A percentile compares a stretch with the other conserved stretches of the same genome.
Evolutionary conservation across 2,329 filamentous ascomycete species (phyloP).

Genomic region (Aspergillus quadrilineatus): DNA sequence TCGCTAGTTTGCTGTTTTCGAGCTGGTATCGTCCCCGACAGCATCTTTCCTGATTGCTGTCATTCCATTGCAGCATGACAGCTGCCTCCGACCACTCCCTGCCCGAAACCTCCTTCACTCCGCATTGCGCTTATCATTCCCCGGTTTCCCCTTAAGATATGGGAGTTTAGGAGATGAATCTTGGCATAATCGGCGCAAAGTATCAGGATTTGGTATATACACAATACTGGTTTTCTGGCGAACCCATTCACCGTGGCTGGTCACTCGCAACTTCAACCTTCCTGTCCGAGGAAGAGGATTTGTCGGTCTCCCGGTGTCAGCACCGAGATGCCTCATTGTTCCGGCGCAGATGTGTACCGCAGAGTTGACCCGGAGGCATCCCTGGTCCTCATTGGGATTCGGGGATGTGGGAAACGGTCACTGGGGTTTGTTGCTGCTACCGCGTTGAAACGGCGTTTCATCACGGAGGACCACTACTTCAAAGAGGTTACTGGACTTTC

Average conservation of each 20-base stretch:
- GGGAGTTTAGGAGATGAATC: background rate
- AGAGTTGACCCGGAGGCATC: slow-evolving; percentile 41
- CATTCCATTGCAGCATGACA: slow-evolving; percentile 3
- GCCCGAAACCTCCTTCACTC: background rate
- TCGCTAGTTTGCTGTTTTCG: background rate
- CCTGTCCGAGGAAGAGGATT: slow-evolving; percentile 3
- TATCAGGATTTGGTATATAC: background rate
- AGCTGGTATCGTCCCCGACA: background rate
- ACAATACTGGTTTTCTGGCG: background rate
- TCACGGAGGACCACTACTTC: slow-evolving; percentile 48
- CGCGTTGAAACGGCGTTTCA: slow-evolving; percentile 43
- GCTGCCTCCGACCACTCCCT: background rate
- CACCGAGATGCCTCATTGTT: slow-evolving; percentile 11
- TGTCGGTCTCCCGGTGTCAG: background rate
- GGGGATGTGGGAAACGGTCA: slow-evolving; percentile 46
- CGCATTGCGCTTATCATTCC: background rate
- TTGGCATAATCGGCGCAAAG: background rate
- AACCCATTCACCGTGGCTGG: background rate
- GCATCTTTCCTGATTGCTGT: too few species aligned
- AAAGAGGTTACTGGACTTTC: slow-evolving; percentile 43
- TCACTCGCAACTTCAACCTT: background rate
- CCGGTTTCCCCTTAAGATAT: background rate
- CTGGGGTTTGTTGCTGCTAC: slow-evolving; percentile 45
- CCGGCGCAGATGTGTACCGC: slow-evolving; percentile 19
- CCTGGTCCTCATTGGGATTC: slow-evolving; percentile 44